Conservation (phyloP, 805 yeast species). For the Lipomyces starkeyi region DNA sequence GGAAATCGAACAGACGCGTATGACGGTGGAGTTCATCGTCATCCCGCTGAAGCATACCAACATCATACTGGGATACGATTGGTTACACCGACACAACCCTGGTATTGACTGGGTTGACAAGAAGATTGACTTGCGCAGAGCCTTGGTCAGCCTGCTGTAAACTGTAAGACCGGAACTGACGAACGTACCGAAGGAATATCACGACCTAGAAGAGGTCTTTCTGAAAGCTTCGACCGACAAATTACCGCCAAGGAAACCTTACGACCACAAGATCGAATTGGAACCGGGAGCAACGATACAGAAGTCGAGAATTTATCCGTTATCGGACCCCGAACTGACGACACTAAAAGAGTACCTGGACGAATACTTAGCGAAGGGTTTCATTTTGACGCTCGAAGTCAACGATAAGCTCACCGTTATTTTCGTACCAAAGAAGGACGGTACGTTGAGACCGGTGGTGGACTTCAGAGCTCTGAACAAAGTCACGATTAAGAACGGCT, state of each 20-base stretch:
- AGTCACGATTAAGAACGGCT: slow-evolving; percentile 14
- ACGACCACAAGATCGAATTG: not conserved
- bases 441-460: slow-evolving; percentile 23
- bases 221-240: not conserved
- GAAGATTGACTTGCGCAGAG: not conserved
- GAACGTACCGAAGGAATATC: not conserved
- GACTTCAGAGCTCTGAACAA: slow-evolving; percentile 18
- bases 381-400: not conserved
- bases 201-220: not conserved
- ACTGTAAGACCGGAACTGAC: not conserved
- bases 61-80: not conserved
- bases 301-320: not conserved
- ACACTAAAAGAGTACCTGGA: not conserved
- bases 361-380: not conserved
- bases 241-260: not conserved
- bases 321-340: not conserved
- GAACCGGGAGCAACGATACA: not conserved
- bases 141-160: not conserved
- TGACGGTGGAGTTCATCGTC: no score
- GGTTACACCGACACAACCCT: not conserved
- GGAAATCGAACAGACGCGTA: no score
- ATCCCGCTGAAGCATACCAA: not conserved
- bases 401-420: slow-evolving; percentile 19
- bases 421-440: slow-evolving; percentile 38
- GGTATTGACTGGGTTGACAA: not conserved